A percentile compares a stretch with the other conserved stretches of the same genome.
These are phyloP conservation scores for Oenanthe sinensis DNA, from an alignment of 129 eudicot species.

Conservation along the genomic window DNA sequence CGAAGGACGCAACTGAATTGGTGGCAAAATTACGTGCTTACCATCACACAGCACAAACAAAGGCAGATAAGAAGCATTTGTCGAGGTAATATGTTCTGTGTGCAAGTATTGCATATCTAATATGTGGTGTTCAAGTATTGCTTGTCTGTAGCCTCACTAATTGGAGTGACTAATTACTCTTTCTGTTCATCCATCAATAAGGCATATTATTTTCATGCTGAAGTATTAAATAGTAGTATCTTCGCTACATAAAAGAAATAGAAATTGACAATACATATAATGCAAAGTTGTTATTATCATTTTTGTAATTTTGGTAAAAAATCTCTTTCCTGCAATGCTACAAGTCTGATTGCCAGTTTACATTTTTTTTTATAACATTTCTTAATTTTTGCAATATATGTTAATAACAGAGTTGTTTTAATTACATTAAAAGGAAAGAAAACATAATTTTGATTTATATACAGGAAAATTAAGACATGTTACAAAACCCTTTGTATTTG, in stretches of 20 bases:
- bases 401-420: too few species aligned
- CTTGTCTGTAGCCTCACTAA: background rate
- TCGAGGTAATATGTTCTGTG: constrained; percentile 46
- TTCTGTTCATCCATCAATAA: background rate
- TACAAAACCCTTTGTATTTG: too few species aligned
- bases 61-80: constrained; percentile 87
- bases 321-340: too few species aligned
- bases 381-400: too few species aligned
- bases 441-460: too few species aligned
- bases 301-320: too few species aligned
- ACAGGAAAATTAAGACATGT: too few species aligned
- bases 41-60: constrained; percentile 94
- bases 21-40: constrained; percentile 85
- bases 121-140: background rate
- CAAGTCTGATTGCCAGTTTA: background rate
- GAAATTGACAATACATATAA: background rate
- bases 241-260: background rate
- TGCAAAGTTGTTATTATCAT: too few species aligned
- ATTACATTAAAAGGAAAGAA: too few species aligned
- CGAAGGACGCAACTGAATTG: constrained; percentile 89
- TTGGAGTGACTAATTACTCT: background rate
- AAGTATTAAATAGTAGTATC: background rate
- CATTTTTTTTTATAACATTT: too few species aligned
- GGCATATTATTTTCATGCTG: background rate
- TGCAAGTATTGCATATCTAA: background rate